These are phyloP conservation scores for Rhizophagus prolifer DNA, from an alignment of 192 early-diverging fungal species.

Conservation along the genomic window DNA sequence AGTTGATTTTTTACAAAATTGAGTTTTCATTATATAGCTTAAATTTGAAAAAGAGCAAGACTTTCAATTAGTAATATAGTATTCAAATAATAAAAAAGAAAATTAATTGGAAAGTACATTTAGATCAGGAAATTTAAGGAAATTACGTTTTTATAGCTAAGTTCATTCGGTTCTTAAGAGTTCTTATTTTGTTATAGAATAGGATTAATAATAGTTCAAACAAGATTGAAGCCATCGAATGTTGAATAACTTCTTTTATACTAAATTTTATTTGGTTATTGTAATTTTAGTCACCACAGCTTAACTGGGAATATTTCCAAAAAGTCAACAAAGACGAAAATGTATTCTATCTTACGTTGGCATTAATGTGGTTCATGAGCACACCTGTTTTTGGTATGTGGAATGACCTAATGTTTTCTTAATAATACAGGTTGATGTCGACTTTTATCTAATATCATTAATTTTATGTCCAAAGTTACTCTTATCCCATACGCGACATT, in stretches of 20 bases:
- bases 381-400: constrained; percentile 64
- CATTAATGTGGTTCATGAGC: constrained; percentile 69
- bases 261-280: constrained; percentile 16
- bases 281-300: constrained; percentile 53
- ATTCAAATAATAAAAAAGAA: no score
- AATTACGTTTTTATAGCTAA: no score
- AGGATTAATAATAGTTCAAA: no score
- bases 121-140: no score
- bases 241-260: background rate
- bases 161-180: no score
- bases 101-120: no score
- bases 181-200: no score
- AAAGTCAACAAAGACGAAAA: constrained; percentile 74
- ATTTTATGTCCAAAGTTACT: constrained; percentile 53
- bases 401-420: background rate
- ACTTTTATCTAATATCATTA: constrained; percentile 11
- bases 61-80: no score
- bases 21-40: constrained; percentile 13
- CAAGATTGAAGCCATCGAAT: no score
- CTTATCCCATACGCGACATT: constrained; percentile 74
- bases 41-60: background rate
- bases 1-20: constrained; percentile 38
- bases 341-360: constrained; percentile 68
- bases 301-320: constrained; percentile 58
- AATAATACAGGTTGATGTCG: background rate